phyloP scores from a whole-genome alignment of 2,329 filamentous ascomycete species.

The Ciborinia camelliae region DNA sequence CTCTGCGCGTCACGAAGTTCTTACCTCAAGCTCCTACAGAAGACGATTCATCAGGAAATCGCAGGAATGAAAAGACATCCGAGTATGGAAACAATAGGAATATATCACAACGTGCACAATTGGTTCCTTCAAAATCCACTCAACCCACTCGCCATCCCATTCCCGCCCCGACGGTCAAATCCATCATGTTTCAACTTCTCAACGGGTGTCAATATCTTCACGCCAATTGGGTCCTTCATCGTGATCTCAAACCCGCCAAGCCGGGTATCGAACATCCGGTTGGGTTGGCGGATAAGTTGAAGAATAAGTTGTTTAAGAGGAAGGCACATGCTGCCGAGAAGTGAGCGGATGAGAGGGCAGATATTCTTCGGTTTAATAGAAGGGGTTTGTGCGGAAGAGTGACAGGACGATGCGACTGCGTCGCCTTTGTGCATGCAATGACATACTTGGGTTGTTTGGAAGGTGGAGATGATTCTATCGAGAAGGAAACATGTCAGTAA shows the following conservation, averaged over 20 bases:
- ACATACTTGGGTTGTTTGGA: neutral
- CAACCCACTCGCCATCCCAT: slow-evolving; percentile 85
- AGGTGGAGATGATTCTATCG: neutral
- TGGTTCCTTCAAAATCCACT: slow-evolving; percentile 86
- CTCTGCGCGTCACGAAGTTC: too few relatives aligned
- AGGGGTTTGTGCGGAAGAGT: neutral
- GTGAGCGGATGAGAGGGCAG: too few relatives aligned
- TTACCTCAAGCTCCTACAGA: neutral
- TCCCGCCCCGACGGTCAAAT: slow-evolving; percentile 82
- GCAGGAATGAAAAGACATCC: neutral
- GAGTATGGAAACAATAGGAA: slow-evolving; percentile 1
- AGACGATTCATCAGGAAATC: neutral
- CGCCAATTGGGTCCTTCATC: slow-evolving; percentile 94
- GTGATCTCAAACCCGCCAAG: slow-evolving; percentile 95
- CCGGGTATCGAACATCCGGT: slow-evolving; percentile 40
- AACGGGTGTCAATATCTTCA: slow-evolving; percentile 95
- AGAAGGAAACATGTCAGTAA: slow-evolving; percentile 35
- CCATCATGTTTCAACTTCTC: slow-evolving; percentile 91
- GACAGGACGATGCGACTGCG: neutral
- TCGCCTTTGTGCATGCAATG: neutral
- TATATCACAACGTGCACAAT: slow-evolving; percentile 22
- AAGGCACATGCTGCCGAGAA: slow-evolving; percentile 30
- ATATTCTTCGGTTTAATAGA: too few relatives aligned
- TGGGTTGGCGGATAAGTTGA: slow-evolving; percentile 48
- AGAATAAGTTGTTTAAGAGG: slow-evolving; percentile 42